Conservation (phyloP, 768 basidiomycete genomes). For the Lactarius psammicola region DNA sequence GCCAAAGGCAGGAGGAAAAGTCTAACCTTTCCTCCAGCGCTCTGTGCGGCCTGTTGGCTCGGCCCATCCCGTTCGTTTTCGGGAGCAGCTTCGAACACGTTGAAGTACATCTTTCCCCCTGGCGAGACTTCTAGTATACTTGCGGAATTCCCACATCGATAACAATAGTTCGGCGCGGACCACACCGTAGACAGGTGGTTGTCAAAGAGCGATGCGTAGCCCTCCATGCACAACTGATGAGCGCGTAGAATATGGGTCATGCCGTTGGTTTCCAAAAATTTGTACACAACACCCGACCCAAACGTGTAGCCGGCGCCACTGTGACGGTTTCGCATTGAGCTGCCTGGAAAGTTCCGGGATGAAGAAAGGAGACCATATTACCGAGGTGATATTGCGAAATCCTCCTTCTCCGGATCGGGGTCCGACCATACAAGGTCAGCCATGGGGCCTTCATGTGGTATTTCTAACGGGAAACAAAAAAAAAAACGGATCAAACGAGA, state of each 20-base stretch:
- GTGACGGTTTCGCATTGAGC: constrained; percentile 21
- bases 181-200: constrained; percentile 96
- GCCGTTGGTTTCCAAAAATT: constrained; percentile 92
- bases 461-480: constrained; percentile 56
- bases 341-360: constrained; percentile 19
- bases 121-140: constrained; percentile 96
- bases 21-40: constrained; percentile 65
- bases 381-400: constrained; percentile 98
- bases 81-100: constrained; percentile 97
- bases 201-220: constrained; percentile 95
- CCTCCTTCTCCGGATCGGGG: constrained; percentile 98
- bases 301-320: constrained; percentile 99
- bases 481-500: constrained; percentile 7
- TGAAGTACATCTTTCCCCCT: constrained; percentile 85
- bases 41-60: constrained; percentile 71
- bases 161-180: constrained; percentile 99
- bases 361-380: constrained; percentile 38
- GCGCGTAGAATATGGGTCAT: constrained; percentile 98
- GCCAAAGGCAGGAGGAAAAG: constrained; percentile 12
- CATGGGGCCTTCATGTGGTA: constrained; percentile 99
- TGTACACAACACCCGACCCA: constrained; percentile 95
- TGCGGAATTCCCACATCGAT: constrained; percentile 96
- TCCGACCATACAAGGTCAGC: constrained; percentile 99
- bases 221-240: constrained; percentile 99
- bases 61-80: constrained; percentile 96